phyloP scores from a whole-genome alignment of 768 basidiomycete species.

The Lactarius tabidus region DNA sequence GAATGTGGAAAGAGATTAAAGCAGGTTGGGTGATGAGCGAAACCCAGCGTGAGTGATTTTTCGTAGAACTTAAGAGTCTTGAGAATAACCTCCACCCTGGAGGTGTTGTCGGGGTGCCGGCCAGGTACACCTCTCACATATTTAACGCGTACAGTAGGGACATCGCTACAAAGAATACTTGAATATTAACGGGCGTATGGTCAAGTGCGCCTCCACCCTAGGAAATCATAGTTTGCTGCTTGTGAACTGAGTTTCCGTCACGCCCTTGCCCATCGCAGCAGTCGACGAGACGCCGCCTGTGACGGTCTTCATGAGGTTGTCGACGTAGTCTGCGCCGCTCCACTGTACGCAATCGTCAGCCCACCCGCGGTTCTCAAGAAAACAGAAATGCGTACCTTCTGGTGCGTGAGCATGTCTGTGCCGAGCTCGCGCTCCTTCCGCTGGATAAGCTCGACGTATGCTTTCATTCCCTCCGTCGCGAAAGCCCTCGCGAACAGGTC shows the following conservation, averaged over 20 bases:
- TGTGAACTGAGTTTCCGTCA: conserved; percentile 85
- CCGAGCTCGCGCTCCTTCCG: conserved; percentile 88
- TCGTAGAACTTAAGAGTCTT: too few species aligned
- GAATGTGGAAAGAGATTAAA: too few species aligned
- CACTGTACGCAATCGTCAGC: conserved; percentile 51
- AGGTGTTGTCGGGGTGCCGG: too few species aligned
- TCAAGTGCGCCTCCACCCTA: neutral
- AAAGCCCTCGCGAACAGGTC: conserved; percentile 87
- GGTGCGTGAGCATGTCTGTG: conserved; percentile 96
- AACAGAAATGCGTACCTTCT: conserved; percentile 56
- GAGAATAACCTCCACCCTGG: too few species aligned
- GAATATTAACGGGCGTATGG: neutral
- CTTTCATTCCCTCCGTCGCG: conserved; percentile 97
- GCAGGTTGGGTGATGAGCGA: too few species aligned
- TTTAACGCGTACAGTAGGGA: neutral
- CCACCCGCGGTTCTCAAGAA: neutral
- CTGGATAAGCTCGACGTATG: conserved; percentile 94
- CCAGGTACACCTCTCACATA: too few species aligned
- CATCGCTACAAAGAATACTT: neutral
- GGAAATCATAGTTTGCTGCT: conserved; percentile 41
- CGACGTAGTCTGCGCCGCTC: conserved; percentile 93
- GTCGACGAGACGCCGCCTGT: conserved; percentile 97
- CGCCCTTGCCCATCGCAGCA: conserved; percentile 98
- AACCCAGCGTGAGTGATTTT: too few species aligned
- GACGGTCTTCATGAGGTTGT: conserved; percentile 89